Conservation (phyloP, 192 early-diverging fungal genomes). For the Coemansia sp. region DNA sequence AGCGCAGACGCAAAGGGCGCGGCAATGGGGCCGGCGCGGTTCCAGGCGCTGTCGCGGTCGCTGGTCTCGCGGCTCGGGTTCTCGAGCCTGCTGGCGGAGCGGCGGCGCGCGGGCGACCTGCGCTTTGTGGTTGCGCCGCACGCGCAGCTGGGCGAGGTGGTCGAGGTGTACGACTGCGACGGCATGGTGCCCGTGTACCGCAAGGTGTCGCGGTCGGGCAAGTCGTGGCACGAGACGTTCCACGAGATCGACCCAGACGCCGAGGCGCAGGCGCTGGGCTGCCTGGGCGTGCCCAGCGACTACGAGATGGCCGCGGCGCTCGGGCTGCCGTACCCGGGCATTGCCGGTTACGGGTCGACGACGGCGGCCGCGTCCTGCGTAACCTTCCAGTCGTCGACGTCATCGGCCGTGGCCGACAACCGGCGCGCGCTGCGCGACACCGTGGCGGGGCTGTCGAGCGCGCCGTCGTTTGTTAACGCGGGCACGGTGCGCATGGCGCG, state of each 20-base stretch:
- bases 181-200: slow-evolving; percentile 37
- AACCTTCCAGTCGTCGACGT: slow-evolving; percentile 40
- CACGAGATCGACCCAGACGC: slow-evolving; percentile 40
- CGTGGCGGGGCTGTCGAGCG: slow-evolving; percentile 26
- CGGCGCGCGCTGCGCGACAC: slow-evolving; percentile 3
- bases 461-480: slow-evolving; percentile 26
- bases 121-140: slow-evolving; percentile 44
- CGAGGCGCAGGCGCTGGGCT: slow-evolving; percentile 2
- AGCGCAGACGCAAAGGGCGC: background rate
- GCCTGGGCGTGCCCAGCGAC: slow-evolving; percentile 24
- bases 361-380: slow-evolving; percentile 35
- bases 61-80: slow-evolving; percentile 35
- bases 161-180: slow-evolving; percentile 43
- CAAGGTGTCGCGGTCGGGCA: slow-evolving; percentile 42
- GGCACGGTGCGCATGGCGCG: slow-evolving; percentile 39
- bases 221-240: slow-evolving; percentile 50
- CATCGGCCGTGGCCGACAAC: slow-evolving; percentile 9
- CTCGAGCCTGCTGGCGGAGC: slow-evolving; percentile 26
- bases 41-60: slow-evolving; percentile 39
- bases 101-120: slow-evolving; percentile 28
- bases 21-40: slow-evolving; percentile 23
- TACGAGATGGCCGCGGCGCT: slow-evolving; percentile 45
- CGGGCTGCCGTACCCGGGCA: slow-evolving; percentile 35
- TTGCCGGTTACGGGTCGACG: background rate
- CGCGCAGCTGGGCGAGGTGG: slow-evolving; percentile 22